Percentiles rank a stretch among this genome's conserved stretches.
Evolutionary conservation across 495 filamentous ascomycete species (phyloP).

Genomic region (Aspergillus avenaceus): DNA sequence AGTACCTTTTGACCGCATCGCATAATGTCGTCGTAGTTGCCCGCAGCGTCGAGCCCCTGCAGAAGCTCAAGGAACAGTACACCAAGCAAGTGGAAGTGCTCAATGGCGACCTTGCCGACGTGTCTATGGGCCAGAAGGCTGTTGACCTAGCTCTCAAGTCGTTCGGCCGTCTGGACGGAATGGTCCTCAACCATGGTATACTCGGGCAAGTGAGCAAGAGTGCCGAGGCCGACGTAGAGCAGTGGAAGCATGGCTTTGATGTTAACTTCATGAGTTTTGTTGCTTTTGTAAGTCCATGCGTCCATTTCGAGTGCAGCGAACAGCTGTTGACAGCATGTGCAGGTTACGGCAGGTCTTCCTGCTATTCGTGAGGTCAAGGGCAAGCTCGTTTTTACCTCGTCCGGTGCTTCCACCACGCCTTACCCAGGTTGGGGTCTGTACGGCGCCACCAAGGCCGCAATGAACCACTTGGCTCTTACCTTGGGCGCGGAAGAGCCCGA

Average conservation of each 20-base stretch:
- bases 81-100: constrained; percentile 64
- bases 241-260: constrained; percentile 75
- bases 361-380: constrained; percentile 66
- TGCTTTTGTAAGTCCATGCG: constrained; percentile 57
- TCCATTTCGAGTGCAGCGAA: neutral
- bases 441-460: constrained; percentile 79
- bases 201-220: constrained; percentile 75
- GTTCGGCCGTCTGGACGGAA: constrained; percentile 72
- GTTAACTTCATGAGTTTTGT: constrained; percentile 80
- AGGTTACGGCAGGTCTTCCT: constrained; percentile 73
- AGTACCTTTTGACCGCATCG: constrained; percentile 61
- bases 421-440: constrained; percentile 79
- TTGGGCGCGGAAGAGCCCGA: constrained; percentile 76
- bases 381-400: constrained; percentile 68
- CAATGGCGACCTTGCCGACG: constrained; percentile 70
- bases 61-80: constrained; percentile 61
- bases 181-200: constrained; percentile 86
- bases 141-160: constrained; percentile 57
- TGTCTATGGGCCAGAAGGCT: constrained; percentile 55
- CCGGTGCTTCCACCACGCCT: constrained; percentile 63
- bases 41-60: constrained; percentile 61
- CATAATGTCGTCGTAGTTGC: constrained; percentile 77
- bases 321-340: neutral
- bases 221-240: constrained; percentile 55
- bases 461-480: constrained; percentile 76